These are phyloP conservation scores for Arthrobotrys musiformis DNA, from an alignment of 2,329 filamentous ascomycete genomes.

Conservation along the genomic window DNA sequence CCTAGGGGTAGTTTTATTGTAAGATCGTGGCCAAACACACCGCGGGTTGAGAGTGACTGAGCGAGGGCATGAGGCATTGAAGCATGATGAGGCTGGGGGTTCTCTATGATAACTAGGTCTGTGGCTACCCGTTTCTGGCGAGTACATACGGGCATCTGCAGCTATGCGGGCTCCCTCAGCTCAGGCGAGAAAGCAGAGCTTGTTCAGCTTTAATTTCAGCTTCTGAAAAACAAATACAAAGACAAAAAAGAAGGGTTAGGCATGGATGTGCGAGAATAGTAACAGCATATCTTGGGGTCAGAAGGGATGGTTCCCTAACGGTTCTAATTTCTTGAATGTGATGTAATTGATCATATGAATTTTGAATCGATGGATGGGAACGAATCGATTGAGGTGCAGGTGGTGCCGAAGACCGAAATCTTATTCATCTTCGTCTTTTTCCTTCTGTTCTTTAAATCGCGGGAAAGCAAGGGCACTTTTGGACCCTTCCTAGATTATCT, in stretches of 20 bases:
- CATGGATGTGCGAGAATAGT: not conserved
- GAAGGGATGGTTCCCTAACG: conserved; percentile 11
- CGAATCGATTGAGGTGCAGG: not conserved
- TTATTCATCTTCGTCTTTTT: not conserved
- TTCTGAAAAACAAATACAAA: not conserved
- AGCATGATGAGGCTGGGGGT: conserved; percentile 36
- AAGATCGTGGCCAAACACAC: not conserved
- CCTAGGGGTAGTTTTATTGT: not conserved
- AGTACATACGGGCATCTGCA: conserved; percentile 50
- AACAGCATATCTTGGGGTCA: conserved; percentile 7
- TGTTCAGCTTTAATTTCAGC: conserved; percentile 4
- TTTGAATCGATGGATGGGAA: not conserved
- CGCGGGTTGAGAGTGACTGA: not conserved
- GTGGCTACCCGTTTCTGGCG: conserved; percentile 53
- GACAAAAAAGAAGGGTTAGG: not conserved
- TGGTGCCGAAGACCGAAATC: conserved; percentile 6
- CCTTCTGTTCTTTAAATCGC: not conserved
- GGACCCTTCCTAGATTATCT: not conserved
- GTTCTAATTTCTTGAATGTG: not conserved
- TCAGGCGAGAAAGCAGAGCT: conserved; percentile 1
- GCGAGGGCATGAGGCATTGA: not conserved
- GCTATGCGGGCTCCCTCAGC: not conserved
- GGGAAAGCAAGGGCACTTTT: conserved; percentile 14
- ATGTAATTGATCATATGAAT: conserved; percentile 25
- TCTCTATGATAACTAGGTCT: not conserved